These are phyloP conservation scores for Trypanosoma scelopori DNA, from an alignment of 208 protist species.

Conservation along the genomic window DNA sequence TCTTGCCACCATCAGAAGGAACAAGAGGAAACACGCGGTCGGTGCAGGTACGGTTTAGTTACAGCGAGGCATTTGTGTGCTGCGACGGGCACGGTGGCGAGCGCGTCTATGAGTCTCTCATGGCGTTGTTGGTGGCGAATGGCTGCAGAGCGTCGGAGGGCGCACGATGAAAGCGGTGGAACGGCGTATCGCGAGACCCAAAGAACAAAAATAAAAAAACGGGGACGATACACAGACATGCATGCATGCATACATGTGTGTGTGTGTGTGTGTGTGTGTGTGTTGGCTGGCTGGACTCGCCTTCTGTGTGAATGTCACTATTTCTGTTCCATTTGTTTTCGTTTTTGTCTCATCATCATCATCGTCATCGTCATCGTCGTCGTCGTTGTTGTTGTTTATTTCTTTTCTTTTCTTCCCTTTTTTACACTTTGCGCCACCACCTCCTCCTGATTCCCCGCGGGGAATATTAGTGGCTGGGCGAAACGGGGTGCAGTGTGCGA, in stretches of 20 bases:
- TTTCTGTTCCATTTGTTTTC: constrained; percentile 5
- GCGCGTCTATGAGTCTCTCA: constrained; percentile 17
- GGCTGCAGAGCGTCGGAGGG: background rate
- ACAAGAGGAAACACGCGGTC: background rate
- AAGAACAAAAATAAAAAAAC: background rate
- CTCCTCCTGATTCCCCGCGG: background rate
- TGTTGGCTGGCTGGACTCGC: background rate
- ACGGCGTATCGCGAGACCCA: too few species aligned
- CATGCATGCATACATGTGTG: background rate
- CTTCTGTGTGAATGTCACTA: background rate
- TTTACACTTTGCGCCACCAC: too few species aligned
- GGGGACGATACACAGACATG: background rate
- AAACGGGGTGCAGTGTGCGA: background rate
- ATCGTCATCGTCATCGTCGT: too few species aligned
- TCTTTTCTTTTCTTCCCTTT: constrained; percentile 13
- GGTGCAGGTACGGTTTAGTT: constrained; percentile 20
- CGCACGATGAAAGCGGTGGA: too few species aligned
- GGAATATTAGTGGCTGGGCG: background rate
- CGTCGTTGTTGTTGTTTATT: too few species aligned
- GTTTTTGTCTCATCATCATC: too few species aligned
- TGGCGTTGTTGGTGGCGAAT: constrained; percentile 18
- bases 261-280: constrained; percentile 15
- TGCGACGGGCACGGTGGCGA: background rate
- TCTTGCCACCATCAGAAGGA: background rate
- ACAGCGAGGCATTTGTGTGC: constrained; percentile 18